Evolutionary conservation across 257 asterid species (phyloP).

Genomic region (Solanum chaucha): DNA sequence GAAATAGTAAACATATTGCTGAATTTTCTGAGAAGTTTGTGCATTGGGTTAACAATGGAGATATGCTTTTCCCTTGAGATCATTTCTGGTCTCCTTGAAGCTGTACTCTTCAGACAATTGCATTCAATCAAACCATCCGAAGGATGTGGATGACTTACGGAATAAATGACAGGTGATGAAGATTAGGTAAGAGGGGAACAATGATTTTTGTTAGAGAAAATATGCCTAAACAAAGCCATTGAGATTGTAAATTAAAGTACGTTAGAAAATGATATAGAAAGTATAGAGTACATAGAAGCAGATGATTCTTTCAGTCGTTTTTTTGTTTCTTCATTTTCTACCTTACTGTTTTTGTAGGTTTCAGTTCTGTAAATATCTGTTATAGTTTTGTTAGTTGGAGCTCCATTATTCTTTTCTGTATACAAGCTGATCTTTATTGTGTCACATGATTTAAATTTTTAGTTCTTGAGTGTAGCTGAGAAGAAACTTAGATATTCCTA

Average conservation of each 20-base stretch:
- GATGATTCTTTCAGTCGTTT: constrained; percentile 1
- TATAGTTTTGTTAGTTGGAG: background rate
- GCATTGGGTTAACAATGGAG: constrained; percentile 59
- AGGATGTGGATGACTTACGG: constrained; percentile 37
- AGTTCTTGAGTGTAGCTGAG: background rate
- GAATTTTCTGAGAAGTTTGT: constrained; percentile 54
- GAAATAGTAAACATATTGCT: constrained; percentile 11
- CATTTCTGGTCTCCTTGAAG: background rate
- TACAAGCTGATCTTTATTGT: background rate
- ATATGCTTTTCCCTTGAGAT: constrained; percentile 41
- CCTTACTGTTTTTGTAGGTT: background rate
- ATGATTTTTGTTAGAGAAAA: constrained; percentile 26
- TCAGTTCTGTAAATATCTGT: background rate
- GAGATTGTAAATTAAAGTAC: constrained; percentile 1
- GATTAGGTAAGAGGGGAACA: constrained; percentile 4
- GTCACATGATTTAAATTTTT: too few relatives aligned
- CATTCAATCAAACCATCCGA: constrained; percentile 38
- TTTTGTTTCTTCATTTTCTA: background rate
- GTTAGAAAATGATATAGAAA: background rate
- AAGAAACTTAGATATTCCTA: background rate
- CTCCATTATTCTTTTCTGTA: background rate
- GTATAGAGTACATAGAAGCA: constrained; percentile 5
- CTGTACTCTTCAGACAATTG: constrained; percentile 6
- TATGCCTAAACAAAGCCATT: constrained; percentile 10
- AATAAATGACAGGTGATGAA: constrained; percentile 22